Percentiles rank a stretch among this genome's conserved stretches.
Conservation (phyloP, 2,329 filamentous ascomycete species). For the Mollisiaceae sp. region DNA sequence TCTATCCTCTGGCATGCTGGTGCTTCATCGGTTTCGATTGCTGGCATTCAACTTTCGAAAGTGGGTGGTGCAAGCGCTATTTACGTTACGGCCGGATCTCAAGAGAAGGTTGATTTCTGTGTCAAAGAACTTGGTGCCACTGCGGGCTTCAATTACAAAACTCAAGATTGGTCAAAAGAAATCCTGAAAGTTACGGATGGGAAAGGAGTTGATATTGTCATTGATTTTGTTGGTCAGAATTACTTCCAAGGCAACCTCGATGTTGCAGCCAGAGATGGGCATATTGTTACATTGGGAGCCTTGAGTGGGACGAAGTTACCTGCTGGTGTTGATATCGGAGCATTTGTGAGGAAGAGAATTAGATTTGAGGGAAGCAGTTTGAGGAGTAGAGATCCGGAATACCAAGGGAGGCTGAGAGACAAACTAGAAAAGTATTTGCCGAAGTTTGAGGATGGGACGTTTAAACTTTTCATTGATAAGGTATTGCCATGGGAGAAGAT, state of each 20-base stretch:
- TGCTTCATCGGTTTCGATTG: slow-evolving; percentile 85
- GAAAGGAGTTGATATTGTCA: slow-evolving; percentile 81
- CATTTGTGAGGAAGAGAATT: slow-evolving; percentile 77
- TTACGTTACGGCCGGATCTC: slow-evolving; percentile 80
- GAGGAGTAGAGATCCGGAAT: slow-evolving; percentile 77
- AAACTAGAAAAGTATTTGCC: slow-evolving; percentile 76
- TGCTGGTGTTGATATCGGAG: slow-evolving; percentile 73
- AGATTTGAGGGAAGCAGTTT: slow-evolving; percentile 84
- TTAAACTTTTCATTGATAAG: slow-evolving; percentile 82
- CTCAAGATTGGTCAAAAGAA: slow-evolving; percentile 74
- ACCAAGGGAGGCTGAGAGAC: slow-evolving; percentile 80
- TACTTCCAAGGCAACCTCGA: slow-evolving; percentile 84
- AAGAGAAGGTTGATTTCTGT: slow-evolving; percentile 82
- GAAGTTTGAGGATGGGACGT: slow-evolving; percentile 72
- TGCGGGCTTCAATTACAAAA: slow-evolving; percentile 83
- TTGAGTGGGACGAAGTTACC: slow-evolving; percentile 73
- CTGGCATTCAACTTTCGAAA: slow-evolving; percentile 81
- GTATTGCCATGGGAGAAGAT: slow-evolving; percentile 82
- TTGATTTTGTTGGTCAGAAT: slow-evolving; percentile 81
- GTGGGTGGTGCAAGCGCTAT: slow-evolving; percentile 71
- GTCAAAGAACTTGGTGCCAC: slow-evolving; percentile 76
- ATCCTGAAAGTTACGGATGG: slow-evolving; percentile 74
- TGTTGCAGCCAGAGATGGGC: slow-evolving; percentile 74
- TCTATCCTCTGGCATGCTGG: slow-evolving; percentile 90
- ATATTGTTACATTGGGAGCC: slow-evolving; percentile 76